A percentile compares a stretch with the other conserved stretches of the same genome.
phyloP scores from a whole-genome alignment of 2,329 filamentous ascomycete species.

The Akanthomyces dipterigenus region DNA sequence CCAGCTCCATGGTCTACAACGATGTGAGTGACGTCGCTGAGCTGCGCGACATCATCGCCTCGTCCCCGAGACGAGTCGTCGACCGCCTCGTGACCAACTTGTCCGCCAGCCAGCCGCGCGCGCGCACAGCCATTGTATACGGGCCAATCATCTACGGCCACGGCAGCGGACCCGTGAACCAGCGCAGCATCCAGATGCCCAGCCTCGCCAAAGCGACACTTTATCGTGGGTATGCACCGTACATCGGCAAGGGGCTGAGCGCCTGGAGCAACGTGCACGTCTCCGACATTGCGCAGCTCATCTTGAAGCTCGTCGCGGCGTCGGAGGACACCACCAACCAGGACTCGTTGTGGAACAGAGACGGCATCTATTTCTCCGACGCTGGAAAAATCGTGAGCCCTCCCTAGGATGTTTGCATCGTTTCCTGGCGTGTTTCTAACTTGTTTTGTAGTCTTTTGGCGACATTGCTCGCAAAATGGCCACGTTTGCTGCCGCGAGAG shows the following conservation, averaged over 20 bases:
- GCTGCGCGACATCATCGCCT: conserved; percentile 31
- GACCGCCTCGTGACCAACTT: conserved; percentile 51
- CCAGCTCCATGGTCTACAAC: conserved; percentile 47
- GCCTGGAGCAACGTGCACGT: conserved; percentile 42
- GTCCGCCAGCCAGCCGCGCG: conserved; percentile 17
- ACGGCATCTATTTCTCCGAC: conserved; percentile 25
- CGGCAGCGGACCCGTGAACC: conserved; percentile 38
- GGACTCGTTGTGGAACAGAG: conserved; percentile 23
- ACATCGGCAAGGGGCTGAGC: conserved; percentile 30
- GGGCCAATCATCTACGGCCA: conserved; percentile 40
- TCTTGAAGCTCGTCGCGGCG: conserved; percentile 21
- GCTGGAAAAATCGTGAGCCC: conserved; percentile 3
- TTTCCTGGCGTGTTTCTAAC: not conserved
- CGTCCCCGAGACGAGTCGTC: conserved; percentile 51
- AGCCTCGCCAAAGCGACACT: conserved; percentile 31
- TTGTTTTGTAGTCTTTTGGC: not conserved
- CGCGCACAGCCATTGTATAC: conserved; percentile 33
- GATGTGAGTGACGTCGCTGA: conserved; percentile 44
- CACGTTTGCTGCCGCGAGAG: not conserved
- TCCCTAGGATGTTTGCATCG: no score
- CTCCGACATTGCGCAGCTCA: conserved; percentile 29
- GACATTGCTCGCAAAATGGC: conserved; percentile 1
- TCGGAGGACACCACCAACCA: conserved; percentile 16
- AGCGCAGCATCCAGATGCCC: conserved; percentile 38
- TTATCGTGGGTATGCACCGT: conserved; percentile 30